Conservation (phyloP, 2,329 filamentous ascomycete genomes). For the Penicillium sp. region DNA sequence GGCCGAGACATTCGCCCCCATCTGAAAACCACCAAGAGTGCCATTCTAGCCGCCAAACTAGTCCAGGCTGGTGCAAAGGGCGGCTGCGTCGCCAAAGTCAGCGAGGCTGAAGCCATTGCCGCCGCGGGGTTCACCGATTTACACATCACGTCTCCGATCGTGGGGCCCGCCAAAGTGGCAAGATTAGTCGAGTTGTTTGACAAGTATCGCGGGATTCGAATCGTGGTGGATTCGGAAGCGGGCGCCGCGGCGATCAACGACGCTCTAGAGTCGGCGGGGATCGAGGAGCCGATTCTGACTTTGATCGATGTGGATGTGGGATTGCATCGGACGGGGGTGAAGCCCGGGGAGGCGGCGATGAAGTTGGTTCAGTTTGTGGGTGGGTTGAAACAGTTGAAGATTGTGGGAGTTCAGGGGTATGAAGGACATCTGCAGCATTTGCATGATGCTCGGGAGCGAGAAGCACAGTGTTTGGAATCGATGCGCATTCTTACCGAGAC, state of each 20-base stretch:
- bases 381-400: slow-evolving; percentile 32
- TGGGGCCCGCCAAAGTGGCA: slow-evolving; percentile 44
- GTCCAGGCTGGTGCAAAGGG: slow-evolving; percentile 45
- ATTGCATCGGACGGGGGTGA: slow-evolving; percentile 46
- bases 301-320: slow-evolving; percentile 49
- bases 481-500: slow-evolving; percentile 44
- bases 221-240: slow-evolving; percentile 45
- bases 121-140: slow-evolving; percentile 45
- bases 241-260: slow-evolving; percentile 44
- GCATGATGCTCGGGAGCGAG: slow-evolving; percentile 40
- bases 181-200: slow-evolving; percentile 43
- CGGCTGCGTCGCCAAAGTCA: slow-evolving; percentile 49
- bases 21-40: slow-evolving; percentile 50
- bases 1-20: slow-evolving; percentile 46
- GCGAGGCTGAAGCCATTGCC: slow-evolving; percentile 42
- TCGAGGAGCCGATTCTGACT: slow-evolving; percentile 36
- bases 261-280: slow-evolving; percentile 33
- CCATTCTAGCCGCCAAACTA: slow-evolving; percentile 41
- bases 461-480: slow-evolving; percentile 40
- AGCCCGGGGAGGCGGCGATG: slow-evolving; percentile 37
- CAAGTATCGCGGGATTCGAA: slow-evolving; percentile 36
- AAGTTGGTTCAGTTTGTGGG: slow-evolving; percentile 38
- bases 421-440: slow-evolving; percentile 51
- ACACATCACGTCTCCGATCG: slow-evolving; percentile 48
- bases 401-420: slow-evolving; percentile 50